phyloP scores from a whole-genome alignment of 2,329 filamentous ascomycete species.

The Amesomyces nigricolor region DNA sequence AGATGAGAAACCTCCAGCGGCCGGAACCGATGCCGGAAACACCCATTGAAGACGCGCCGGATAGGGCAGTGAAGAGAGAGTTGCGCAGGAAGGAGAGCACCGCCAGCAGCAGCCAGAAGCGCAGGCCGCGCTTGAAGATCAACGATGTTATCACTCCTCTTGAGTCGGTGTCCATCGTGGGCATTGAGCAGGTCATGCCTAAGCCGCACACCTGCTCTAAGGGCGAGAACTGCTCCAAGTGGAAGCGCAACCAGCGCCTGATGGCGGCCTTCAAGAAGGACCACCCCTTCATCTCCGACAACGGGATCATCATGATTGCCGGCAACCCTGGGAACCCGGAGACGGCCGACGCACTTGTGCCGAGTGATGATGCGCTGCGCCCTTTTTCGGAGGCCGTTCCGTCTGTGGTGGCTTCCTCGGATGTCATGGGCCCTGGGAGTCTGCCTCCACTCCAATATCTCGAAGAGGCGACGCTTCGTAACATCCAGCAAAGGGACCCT shows the following conservation, averaged over 20 bases:
- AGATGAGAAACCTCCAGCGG: constrained; percentile 53
- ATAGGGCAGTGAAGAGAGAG: constrained; percentile 45
- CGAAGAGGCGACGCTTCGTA: constrained; percentile 66
- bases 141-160: constrained; percentile 69
- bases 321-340: constrained; percentile 73
- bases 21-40: constrained; percentile 50
- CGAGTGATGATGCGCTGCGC: constrained; percentile 49
- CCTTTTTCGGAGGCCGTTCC: constrained; percentile 71
- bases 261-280: constrained; percentile 70
- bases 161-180: constrained; percentile 85
- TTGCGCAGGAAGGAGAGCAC: constrained; percentile 35
- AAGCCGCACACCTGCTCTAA: constrained; percentile 81
- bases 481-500: constrained; percentile 67
- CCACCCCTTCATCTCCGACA: constrained; percentile 60
- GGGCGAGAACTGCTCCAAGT: constrained; percentile 80
- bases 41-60: constrained; percentile 55
- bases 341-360: constrained; percentile 54
- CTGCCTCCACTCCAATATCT: constrained; percentile 62
- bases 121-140: constrained; percentile 37
- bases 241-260: constrained; percentile 71
- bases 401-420: constrained; percentile 85
- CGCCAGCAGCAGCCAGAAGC: constrained; percentile 34
- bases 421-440: constrained; percentile 68
- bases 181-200: constrained; percentile 82
- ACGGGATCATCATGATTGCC: constrained; percentile 68